phyloP scores from a whole-genome alignment of 257 asterid species.

The Lycium ferocissimum region DNA sequence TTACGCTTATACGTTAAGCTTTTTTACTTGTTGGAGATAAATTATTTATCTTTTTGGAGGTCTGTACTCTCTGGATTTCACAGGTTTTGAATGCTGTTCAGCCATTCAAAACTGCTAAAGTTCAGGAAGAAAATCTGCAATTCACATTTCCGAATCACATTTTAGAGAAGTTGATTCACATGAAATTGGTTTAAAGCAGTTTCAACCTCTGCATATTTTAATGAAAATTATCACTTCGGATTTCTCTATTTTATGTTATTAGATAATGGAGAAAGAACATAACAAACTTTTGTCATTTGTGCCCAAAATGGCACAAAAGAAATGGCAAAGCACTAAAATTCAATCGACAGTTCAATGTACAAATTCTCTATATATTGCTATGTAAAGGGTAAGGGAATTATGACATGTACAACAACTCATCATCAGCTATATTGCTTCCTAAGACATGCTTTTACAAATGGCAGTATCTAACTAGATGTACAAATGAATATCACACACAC shows the following conservation, averaged over 20 bases:
- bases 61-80: not conserved
- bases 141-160: not conserved
- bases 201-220: not conserved
- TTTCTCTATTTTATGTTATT: not conserved
- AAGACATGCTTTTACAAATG: conserved; percentile 4
- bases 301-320: not conserved
- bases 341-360: not conserved
- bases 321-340: not conserved
- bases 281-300: not conserved
- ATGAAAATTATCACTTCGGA: not conserved
- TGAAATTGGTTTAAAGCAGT: not conserved
- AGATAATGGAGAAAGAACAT: not conserved
- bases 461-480: conserved; percentile 14
- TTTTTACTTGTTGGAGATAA: not conserved
- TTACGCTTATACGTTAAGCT: not conserved
- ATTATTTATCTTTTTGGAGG: not conserved
- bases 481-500: conserved; percentile 20
- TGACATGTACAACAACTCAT: conserved; percentile 33
- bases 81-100: conserved; percentile 10
- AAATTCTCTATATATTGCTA: conserved; percentile 14
- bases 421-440: conserved; percentile 4
- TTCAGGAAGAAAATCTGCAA: not conserved
- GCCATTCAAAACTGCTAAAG: not conserved
- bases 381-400: not conserved
- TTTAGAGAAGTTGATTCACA: not conserved